Evolutionary conservation across 179 eudicot species (phyloP).

Genomic region (Nepenthes alata): DNA sequence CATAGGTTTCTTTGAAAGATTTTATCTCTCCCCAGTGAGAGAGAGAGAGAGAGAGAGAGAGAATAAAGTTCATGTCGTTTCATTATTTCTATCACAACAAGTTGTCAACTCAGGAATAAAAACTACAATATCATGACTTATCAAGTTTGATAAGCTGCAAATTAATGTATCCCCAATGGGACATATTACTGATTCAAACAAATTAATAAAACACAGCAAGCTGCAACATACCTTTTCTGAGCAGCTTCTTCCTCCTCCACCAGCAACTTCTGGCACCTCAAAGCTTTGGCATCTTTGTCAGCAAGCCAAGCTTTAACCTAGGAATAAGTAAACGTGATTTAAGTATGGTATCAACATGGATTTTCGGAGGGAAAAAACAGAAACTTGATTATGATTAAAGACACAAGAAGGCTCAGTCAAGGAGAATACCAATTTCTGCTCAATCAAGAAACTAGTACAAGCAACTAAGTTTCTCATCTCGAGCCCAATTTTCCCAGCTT

Average conservation of each 20-base stretch:
- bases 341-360: neutral
- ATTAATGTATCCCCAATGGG: too few species aligned
- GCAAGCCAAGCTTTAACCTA: conserved; percentile 93
- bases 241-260: conserved; percentile 99
- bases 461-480: conserved; percentile 85
- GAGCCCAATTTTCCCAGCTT: conserved; percentile 62
- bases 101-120: too few species aligned
- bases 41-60: too few species aligned
- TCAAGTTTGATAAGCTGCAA: too few species aligned
- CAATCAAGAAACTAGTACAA: conserved; percentile 78
- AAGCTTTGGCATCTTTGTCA: conserved; percentile 88
- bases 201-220: neutral
- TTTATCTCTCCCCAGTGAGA: too few species aligned
- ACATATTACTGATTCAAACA: neutral
- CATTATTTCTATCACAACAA: too few species aligned
- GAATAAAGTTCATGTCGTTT: too few species aligned
- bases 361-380: neutral
- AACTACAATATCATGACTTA: too few species aligned
- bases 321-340: neutral
- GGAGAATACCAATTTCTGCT: conserved; percentile 69
- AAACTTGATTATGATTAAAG: neutral
- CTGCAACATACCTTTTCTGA: conserved; percentile 56
- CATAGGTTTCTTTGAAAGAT: too few species aligned
- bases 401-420: neutral
- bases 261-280: conserved; percentile 87